Percentiles rank a stretch among this genome's conserved stretches.
These are phyloP conservation scores for Stagonosporopsis rhizophila DNA, from an alignment of 2,329 filamentous ascomycete species.

Conservation along the genomic window DNA sequence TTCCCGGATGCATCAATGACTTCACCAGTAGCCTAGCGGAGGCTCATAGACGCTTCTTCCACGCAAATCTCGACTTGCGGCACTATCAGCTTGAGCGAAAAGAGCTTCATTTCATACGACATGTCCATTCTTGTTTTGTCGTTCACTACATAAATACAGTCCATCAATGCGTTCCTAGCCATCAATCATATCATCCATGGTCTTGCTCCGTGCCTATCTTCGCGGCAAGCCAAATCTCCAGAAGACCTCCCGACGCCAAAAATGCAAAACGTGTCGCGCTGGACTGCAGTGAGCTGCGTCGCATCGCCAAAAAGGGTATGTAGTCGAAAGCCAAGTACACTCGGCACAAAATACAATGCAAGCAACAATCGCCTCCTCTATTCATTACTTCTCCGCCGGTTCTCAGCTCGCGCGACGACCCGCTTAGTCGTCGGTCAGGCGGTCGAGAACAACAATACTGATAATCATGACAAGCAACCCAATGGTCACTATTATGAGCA, in stretches of 20 bases:
- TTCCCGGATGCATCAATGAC: conserved; percentile 19
- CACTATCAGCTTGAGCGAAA: background rate
- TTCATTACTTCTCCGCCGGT: conserved; percentile 17
- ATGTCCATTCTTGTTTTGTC: conserved; percentile 29
- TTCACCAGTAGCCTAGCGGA: conserved; percentile 5
- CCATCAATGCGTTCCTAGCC: conserved; percentile 28
- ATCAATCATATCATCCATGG: conserved; percentile 16
- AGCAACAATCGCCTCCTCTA: conserved; percentile 22
- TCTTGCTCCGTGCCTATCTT: conserved; percentile 7
- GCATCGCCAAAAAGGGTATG: conserved; percentile 43
- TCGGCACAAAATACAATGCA: conserved; percentile 36
- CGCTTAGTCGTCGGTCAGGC: conserved; percentile 56
- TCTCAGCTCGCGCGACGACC: background rate
- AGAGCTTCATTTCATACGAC: conserved; percentile 14
- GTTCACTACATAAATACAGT: conserved; percentile 40
- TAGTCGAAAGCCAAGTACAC: conserved; percentile 37
- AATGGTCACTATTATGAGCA: conserved; percentile 94
- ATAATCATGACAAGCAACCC: conserved; percentile 95
- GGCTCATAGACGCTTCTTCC: background rate
- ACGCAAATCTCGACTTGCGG: background rate
- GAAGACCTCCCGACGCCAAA: conserved; percentile 36
- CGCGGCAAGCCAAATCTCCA: conserved; percentile 12
- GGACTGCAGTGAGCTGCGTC: conserved; percentile 35
- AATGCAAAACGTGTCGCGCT: conserved; percentile 37
- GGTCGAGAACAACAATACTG: conserved; percentile 81